phyloP scores from a whole-genome alignment of 805 yeast species.

The Wickerhamomyces sydowiorum region DNA sequence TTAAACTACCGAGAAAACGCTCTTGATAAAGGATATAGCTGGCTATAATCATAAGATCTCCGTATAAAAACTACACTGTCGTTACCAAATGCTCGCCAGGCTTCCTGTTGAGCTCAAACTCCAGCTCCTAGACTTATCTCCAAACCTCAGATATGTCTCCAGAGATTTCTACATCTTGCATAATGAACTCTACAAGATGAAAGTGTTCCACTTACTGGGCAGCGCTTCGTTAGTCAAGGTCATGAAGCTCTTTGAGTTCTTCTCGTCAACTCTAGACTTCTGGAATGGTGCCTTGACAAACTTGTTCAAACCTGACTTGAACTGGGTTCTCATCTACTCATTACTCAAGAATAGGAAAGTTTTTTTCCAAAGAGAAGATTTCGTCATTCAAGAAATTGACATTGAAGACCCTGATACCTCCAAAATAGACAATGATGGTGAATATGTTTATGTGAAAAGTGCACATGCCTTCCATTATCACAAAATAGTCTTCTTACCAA shows the following conservation, averaged over 20 bases:
- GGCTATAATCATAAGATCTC: no score
- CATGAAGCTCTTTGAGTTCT: neutral
- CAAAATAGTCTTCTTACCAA: slow-evolving; percentile 5
- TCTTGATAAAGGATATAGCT: no score
- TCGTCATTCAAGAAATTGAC: slow-evolving; percentile 22
- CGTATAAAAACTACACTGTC: no score
- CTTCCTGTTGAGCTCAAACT: slow-evolving; percentile 42
- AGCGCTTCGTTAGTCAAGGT: neutral
- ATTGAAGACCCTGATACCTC: neutral
- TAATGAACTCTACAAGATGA: slow-evolving; percentile 42
- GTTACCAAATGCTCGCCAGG: neutral
- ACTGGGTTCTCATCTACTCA: slow-evolving; percentile 47
- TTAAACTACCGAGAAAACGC: no score
- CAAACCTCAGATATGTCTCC: slow-evolving; percentile 29
- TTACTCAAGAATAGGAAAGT: slow-evolving; percentile 45
- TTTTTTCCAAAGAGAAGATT: slow-evolving; percentile 41
- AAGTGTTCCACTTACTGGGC: slow-evolving; percentile 22
- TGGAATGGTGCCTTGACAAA: slow-evolving; percentile 34
- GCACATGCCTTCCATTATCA: slow-evolving; percentile 8
- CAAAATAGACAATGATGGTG: neutral
- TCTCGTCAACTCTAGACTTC: slow-evolving; percentile 17
- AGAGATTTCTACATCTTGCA: slow-evolving; percentile 42
- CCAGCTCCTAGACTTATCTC: slow-evolving; percentile 26
- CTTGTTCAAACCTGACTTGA: slow-evolving; percentile 18
- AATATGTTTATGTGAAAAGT: slow-evolving; percentile 1